phyloP scores from a whole-genome alignment of 495 filamentous ascomycete species.

The Podospora comata region DNA sequence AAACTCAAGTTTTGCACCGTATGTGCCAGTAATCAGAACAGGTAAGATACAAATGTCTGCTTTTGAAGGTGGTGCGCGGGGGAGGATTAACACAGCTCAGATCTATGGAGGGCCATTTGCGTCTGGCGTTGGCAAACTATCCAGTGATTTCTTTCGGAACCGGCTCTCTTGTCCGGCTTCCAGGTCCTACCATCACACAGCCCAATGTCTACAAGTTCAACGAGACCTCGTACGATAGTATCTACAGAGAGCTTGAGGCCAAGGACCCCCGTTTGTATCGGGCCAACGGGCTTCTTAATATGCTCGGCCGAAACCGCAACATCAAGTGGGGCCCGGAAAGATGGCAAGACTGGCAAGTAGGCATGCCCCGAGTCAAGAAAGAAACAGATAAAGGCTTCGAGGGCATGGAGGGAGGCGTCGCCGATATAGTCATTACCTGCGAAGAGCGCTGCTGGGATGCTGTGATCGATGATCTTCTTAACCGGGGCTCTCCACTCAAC shows the following conservation, averaged over 20 bases:
- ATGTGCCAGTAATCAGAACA: slow-evolving; percentile 94
- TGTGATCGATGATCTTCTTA: slow-evolving; percentile 89
- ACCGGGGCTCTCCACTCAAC: slow-evolving; percentile 78
- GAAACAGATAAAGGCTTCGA: slow-evolving; percentile 61
- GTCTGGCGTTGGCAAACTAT: slow-evolving; percentile 78
- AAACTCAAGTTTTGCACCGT: slow-evolving; percentile 97
- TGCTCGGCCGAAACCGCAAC: slow-evolving; percentile 86
- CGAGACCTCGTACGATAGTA: slow-evolving; percentile 83
- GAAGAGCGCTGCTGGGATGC: slow-evolving; percentile 99
- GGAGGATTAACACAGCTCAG: slow-evolving; percentile 38
- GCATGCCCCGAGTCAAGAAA: slow-evolving; percentile 69
- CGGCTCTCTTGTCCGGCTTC: slow-evolving; percentile 88
- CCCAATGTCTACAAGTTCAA: slow-evolving; percentile 99
- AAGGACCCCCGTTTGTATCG: slow-evolving; percentile 89
- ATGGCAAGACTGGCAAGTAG: slow-evolving; percentile 97
- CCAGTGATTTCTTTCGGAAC: slow-evolving; percentile 98
- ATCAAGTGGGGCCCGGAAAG: slow-evolving; percentile 95
- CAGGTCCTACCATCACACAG: slow-evolving; percentile 83
- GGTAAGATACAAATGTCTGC: slow-evolving; percentile 48
- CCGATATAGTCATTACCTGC: slow-evolving; percentile 95
- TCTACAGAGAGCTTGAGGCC: slow-evolving; percentile 79
- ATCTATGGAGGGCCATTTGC: slow-evolving; percentile 96
- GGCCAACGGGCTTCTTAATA: slow-evolving; percentile 87
- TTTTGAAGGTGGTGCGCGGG: slow-evolving; percentile 11
- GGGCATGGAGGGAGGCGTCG: slow-evolving; percentile 86